Evolutionary conservation across 768 basidiomycete genomes (phyloP), one percentile per base, ranked within the genome.

Genomic region (Rhodocollybia butyracea): DNA sequence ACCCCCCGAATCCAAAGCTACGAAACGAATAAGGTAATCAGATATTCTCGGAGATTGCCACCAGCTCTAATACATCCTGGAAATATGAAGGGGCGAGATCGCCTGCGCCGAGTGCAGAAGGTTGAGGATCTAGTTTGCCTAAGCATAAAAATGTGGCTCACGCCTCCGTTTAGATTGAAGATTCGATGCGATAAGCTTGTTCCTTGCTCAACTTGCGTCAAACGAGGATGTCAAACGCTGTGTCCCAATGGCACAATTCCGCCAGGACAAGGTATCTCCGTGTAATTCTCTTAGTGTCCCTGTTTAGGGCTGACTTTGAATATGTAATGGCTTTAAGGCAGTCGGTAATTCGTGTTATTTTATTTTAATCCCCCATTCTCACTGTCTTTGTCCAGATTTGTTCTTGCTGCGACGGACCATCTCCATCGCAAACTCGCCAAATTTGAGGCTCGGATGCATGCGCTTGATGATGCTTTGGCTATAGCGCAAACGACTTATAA

Each of bases 241-340:
- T 82, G 79, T 62, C 80, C 81, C 13, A 82, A 81, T 59, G 78
- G 75, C 21, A 78, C 76, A 13, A 76, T 82, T 42, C 79, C 81
- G 8, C 79, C 79, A 10, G 81, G 81, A 24, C 77, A 81, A 60
- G n/a, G n/a, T n/a, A n/a, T n/a, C n/a, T n/a, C n/a, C n/a, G n/a
- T n/a, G n/a, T n/a, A n/a, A n/a, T n/a, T n/a, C n/a, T n/a, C n/a
- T n/a, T n/a, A n/a, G n/a, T n/a, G n/a, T n/a, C n/a, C n/a, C n/a
- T n/a, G n/a, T n/a, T n/a, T n/a, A n/a, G n/a, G n/a, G n/a, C n/a
- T n/a, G n/a, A n/a, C n/a, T n/a, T n/a, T n/a, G n/a, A n/a, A n/a
- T n/a, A n/a, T n/a, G n/a, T n/a, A n/a, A n/a, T n/a, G n/a, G n/a
- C n/a, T n/a, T n/a, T n/a, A n/a, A n/a, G 81, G 80, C 17, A 79